These are phyloP conservation scores for Colletotrichum tropicale DNA, from an alignment of 2,329 filamentous ascomycete genomes.

Conservation along the genomic window DNA sequence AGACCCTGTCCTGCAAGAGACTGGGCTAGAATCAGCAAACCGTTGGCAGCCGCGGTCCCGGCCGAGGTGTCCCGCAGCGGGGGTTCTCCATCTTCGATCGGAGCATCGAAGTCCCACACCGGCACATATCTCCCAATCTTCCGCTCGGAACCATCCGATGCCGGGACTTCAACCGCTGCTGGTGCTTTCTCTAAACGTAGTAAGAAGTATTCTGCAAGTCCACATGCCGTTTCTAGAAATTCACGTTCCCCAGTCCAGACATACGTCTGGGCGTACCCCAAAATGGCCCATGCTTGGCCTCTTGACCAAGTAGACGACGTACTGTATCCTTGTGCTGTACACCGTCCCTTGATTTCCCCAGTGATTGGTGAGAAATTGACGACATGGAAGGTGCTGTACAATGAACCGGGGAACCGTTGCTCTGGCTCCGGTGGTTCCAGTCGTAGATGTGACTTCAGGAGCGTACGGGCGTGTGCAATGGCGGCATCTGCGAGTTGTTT, in stretches of 20 bases:
- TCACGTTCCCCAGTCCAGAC: slow-evolving; percentile 45
- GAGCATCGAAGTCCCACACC: slow-evolving; percentile 49
- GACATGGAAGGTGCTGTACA: background rate
- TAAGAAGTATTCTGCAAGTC: background rate
- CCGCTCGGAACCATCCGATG: slow-evolving; percentile 28
- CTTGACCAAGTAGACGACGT: slow-evolving; percentile 52
- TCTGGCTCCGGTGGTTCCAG: background rate
- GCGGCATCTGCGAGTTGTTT: slow-evolving; percentile 36
- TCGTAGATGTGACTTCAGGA: slow-evolving; percentile 26
- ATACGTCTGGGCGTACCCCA: slow-evolving; percentile 53
- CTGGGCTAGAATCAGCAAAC: slow-evolving; percentile 41
- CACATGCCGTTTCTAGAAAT: slow-evolving; percentile 39
- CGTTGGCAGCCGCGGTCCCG: slow-evolving; percentile 42
- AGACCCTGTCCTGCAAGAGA: slow-evolving; percentile 25
- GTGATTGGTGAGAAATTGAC: background rate
- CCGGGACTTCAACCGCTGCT: background rate
- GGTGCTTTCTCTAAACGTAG: background rate
- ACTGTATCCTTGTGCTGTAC: slow-evolving; percentile 51
- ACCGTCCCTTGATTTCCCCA: background rate
- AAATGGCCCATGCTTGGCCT: slow-evolving; percentile 53
- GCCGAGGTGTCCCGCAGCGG: slow-evolving; percentile 32
- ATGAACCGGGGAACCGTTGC: background rate
- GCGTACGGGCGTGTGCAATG: slow-evolving; percentile 40
- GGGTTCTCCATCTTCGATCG: slow-evolving; percentile 24
- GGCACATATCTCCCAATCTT: slow-evolving; percentile 30